Base-by-base conservation (phyloP, 2,329 filamentous ascomycete species). In the Penicillium oxalicum region DNA sequence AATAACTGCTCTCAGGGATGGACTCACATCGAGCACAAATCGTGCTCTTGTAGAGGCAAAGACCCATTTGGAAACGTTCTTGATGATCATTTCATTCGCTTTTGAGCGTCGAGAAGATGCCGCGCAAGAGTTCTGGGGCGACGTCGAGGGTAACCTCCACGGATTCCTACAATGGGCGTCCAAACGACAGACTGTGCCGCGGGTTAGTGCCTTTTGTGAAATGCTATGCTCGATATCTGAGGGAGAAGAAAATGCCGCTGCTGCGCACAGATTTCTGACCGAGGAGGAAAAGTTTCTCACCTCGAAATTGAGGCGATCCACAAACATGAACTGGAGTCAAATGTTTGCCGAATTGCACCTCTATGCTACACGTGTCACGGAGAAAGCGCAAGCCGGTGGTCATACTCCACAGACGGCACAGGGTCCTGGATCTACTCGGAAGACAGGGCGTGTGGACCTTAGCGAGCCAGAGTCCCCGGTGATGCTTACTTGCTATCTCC, bases 121-220 rank as follows among this genome's bases (percentile, higher is more conserved):
- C 26, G 88, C 91, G 8, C 82, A 88, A 61, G 86, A 84, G 40
- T 97, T 97, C 59, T 98, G 93, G 93, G 80, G 81, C 29, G 91
- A 96, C 63, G 83, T 87, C 2, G 93, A 98, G 61, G 90, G 90
- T 63, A 95, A 96, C 58, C 75, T 98, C 29, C 88, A 91, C 54
- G 93, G 93, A 0, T 98, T 98, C 65, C 78, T 98, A 65, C 88
- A 95, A 55, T 98, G 93, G 93, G 88, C 91, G n/a, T 95, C 93
- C 3, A 86, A 89, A 58, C 80, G 93, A 60, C 90, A 95, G 52
- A 95, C 94, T 0, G 96, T 94, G 0, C 93, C 93, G n/a, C 79
- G 95, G 25, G 91, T 95, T 50, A 93, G 89, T 52, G 91, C 91
- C 9, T 98, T 97, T 60, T 98, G 93, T 68, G 91, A 97, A 65